Conservation (phyloP, 257 asterid genomes). For the Euphrasia confusa region DNA sequence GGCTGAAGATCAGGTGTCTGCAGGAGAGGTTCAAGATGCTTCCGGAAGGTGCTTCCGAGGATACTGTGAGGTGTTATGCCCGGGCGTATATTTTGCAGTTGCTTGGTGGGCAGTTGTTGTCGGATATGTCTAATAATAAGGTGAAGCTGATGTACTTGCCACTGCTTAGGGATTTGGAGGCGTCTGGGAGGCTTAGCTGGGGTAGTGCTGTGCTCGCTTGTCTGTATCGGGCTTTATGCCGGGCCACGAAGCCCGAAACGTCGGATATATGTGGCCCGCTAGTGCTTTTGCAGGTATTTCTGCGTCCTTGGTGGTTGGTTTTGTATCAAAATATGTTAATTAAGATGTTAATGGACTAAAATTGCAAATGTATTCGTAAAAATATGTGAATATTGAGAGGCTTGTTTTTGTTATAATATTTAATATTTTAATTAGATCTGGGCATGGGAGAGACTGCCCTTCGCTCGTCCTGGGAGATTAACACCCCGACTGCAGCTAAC, state of each 20-base stretch:
- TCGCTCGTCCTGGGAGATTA: conserved; percentile 72
- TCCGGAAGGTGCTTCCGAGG: conserved; percentile 57
- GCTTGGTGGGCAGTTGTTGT: conserved; percentile 68
- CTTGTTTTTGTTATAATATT: conserved; percentile 11
- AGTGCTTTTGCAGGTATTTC: conserved; percentile 68
- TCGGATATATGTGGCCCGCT: conserved; percentile 80
- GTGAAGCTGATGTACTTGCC: conserved; percentile 84
- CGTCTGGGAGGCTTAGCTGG: conserved; percentile 67
- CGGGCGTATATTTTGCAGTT: conserved; percentile 72
- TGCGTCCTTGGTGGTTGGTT: conserved; percentile 16
- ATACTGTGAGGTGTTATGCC: conserved; percentile 50
- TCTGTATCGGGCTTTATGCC: conserved; percentile 68
- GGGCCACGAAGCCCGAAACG: conserved; percentile 67
- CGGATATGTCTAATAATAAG: conserved; percentile 79
- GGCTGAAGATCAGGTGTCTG: conserved; percentile 61
- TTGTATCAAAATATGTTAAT: no score
- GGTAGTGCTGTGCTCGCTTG: conserved; percentile 76
- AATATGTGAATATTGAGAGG: conserved; percentile 10
- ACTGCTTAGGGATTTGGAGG: conserved; percentile 60
- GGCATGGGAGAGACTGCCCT: conserved; percentile 88
- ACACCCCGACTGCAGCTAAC: conserved; percentile 60
- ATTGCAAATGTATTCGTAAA: background rate
- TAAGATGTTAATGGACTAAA: background rate
- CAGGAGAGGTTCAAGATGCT: conserved; percentile 58
- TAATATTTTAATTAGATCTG: conserved; percentile 47